Base-by-base conservation (phyloP, 2,329 filamentous ascomycete genomes). In the Arthrobotrys sphaeroides region DNA sequence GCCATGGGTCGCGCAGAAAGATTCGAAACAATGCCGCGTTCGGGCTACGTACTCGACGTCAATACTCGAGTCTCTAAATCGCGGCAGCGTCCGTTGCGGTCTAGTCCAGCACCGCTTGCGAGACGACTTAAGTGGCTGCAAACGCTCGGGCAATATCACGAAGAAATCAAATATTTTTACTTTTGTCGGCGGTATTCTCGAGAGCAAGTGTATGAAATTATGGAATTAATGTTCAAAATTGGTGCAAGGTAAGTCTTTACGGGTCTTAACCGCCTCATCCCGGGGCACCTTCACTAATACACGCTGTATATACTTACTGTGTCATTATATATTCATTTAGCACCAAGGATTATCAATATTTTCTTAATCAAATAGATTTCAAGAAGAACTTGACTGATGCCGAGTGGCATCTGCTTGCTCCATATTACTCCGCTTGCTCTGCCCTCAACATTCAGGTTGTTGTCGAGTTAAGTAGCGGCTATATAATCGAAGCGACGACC, bases 371-470 rank as follows among this genome's bases (percentile, higher is more conserved):
- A 10, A 31, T 42, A 10, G 55, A 51, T 2, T 69, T 69, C 16
- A 42, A 61, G 20, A 68, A 69, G 18, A 40, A 60, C 24, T 5
- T 69, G 5, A 61, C 12, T 7, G 33, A 53, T 2, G n/a, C 18
- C 1, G 65, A 69, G 12, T 69, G 65, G 65, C 18, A 61, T 12
- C 12, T 18, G 0, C n/a, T 69, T 6, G 55, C 53, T 3, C 53
- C 53, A 20, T 69, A 61, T 55, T 69, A 61, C 36, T 51, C 38
- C 33, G 53, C 65, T 20, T 61, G 42, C 9, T 5, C 59, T 5
- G 22, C 40, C 3, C 38, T 69, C 7, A 26, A 36, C 12, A 18
- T 42, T 0, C 16, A 61, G 12, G 9, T 69, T 1, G 65, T 20
- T 22, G 53, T 69, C 12, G 33, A 61, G 13, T 5, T 61, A 10